Evolutionary conservation across 441 rosid genomes (phyloP).

Genomic region (Cnidoscolus chayamansa): DNA sequence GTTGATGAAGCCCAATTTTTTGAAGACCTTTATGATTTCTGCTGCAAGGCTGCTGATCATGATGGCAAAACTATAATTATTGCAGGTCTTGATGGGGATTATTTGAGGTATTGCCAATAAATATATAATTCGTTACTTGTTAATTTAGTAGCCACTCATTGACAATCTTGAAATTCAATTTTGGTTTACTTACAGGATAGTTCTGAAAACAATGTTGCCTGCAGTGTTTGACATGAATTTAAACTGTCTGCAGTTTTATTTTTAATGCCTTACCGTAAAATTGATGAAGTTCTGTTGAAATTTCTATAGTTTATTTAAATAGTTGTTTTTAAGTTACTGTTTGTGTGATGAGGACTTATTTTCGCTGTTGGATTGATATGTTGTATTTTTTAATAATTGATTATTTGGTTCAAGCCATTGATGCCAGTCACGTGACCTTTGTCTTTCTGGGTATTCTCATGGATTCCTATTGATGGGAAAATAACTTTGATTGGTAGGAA

Average conservation of each 20-base stretch:
- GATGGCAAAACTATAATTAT: slow-evolving; percentile 76
- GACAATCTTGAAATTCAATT: not conserved
- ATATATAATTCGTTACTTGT: not conserved
- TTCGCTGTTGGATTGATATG: not conserved
- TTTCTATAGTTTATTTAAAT: not conserved
- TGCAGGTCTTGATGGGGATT: slow-evolving; percentile 90
- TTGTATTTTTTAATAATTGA: not conserved
- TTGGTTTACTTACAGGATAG: not conserved
- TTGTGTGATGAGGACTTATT: too few relatives aligned
- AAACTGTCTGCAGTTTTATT: not conserved
- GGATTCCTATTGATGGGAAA: not conserved
- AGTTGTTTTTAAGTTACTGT: too few relatives aligned
- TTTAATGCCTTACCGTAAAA: not conserved
- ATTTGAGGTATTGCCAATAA: slow-evolving; percentile 49
- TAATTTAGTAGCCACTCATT: not conserved
- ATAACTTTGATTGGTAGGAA: slow-evolving; percentile 41
- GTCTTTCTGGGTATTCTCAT: not conserved
- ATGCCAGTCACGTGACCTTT: not conserved
- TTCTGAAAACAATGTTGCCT: not conserved
- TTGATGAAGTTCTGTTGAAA: not conserved
- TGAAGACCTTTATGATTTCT: slow-evolving; percentile 89
- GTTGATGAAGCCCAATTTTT: slow-evolving; percentile 93
- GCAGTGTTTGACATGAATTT: not conserved
- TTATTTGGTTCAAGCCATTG: not conserved
- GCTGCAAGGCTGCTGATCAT: slow-evolving; percentile 67